phyloP scores from a whole-genome alignment of 805 yeast species.

The Nakazawaea ishiwadae region DNA sequence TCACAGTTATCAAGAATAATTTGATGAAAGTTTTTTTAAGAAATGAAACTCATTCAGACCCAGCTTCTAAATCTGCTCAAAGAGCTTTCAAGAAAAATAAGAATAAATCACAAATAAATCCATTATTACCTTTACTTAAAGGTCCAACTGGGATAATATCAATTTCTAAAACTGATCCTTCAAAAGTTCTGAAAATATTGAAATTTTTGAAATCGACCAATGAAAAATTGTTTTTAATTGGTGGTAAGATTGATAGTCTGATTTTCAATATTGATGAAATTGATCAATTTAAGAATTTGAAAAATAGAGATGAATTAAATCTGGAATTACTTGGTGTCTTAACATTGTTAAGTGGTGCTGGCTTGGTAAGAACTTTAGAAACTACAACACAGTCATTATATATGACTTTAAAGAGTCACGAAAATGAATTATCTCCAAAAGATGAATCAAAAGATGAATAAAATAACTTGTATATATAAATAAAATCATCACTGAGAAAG shows the following conservation, averaged over 20 bases:
- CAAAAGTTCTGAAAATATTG: conserved; percentile 54
- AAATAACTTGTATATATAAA: neutral
- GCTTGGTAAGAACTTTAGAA: conserved; percentile 77
- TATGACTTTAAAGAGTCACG: conserved; percentile 66
- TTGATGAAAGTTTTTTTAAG: conserved; percentile 74
- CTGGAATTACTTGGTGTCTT: conserved; percentile 80
- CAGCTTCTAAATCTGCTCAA: conserved; percentile 55
- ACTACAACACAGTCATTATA: conserved; percentile 63
- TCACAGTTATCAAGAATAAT: conserved; percentile 64
- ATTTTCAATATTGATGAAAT: conserved; percentile 49
- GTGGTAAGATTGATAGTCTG: conserved; percentile 70
- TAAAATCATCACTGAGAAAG: neutral
- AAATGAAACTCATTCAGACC: conserved; percentile 59
- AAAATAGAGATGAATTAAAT: conserved; percentile 65
- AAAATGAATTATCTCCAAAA: conserved; percentile 21
- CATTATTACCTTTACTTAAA: conserved; percentile 59
- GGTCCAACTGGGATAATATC: conserved; percentile 87
- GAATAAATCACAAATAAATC: conserved; percentile 42
- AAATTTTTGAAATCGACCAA: conserved; percentile 56
- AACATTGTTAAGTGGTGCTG: conserved; percentile 85
- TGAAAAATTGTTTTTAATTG: conserved; percentile 76
- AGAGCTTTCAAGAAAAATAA: conserved; percentile 32
- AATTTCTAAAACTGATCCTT: conserved; percentile 68
- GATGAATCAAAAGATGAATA: conserved; percentile 3
- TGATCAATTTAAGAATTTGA: conserved; percentile 65